phyloP scores from a whole-genome alignment of 805 yeast species.

The Cyberlindnera mycetangii region DNA sequence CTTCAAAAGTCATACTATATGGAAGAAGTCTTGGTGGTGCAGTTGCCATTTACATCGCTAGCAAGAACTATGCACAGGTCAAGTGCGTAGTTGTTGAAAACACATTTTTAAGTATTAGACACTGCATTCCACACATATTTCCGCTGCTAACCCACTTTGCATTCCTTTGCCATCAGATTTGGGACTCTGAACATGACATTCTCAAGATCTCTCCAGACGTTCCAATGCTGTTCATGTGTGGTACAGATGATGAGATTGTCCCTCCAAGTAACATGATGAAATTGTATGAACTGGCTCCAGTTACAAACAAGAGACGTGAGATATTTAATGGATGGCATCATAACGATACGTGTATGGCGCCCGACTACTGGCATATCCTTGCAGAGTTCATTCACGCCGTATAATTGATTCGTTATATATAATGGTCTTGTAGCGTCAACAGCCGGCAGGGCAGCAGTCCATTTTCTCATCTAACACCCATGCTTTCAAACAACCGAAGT shows the following conservation, averaged over 20 bases:
- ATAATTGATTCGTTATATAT: background rate
- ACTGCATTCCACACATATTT: constrained; percentile 69
- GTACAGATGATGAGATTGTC: constrained; percentile 80
- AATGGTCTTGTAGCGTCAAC: constrained; percentile 5
- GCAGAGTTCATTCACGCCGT: constrained; percentile 47
- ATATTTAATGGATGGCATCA: constrained; percentile 64
- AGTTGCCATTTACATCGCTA: constrained; percentile 78
- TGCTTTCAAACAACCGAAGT: constrained; percentile 68
- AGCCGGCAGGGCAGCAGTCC: constrained; percentile 77
- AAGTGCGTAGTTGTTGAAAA: constrained; percentile 78
- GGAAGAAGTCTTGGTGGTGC: constrained; percentile 97
- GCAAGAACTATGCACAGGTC: constrained; percentile 47
- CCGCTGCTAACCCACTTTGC: constrained; percentile 60
- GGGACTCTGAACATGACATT: constrained; percentile 75
- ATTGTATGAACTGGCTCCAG: constrained; percentile 51
- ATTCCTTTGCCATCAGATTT: constrained; percentile 66
- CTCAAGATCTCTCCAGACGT: constrained; percentile 45
- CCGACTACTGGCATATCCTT: constrained; percentile 73
- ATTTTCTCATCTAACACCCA: constrained; percentile 73
- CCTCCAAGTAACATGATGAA: constrained; percentile 80
- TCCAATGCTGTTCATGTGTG: constrained; percentile 72
- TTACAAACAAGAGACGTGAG: constrained; percentile 48
- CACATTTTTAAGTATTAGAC: constrained; percentile 74
- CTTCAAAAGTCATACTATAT: constrained; percentile 61
- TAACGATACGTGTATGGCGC: constrained; percentile 77